Evolutionary conservation across 2,329 filamentous ascomycete species (phyloP), one percentile per base, ranked within the genome.

Genomic region (Diplodia seriata): DNA sequence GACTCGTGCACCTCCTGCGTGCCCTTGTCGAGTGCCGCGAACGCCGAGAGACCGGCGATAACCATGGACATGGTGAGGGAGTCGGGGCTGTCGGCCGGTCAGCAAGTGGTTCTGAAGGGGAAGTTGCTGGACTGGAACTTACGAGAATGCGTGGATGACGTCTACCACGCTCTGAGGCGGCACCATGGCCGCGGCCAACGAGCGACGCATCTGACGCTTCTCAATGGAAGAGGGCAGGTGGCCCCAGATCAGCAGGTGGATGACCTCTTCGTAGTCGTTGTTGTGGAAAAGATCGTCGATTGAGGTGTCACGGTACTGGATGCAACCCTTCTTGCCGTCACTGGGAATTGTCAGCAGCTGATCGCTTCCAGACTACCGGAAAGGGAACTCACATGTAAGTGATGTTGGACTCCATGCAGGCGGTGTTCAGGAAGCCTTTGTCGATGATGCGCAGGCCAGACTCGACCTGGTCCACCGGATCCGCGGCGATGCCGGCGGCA

Each of bases 221-320:
- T 85, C 82, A 12, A 80, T 67, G 33, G 72, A 70, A 0, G 81
- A 83, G 1, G 84, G 84, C 53, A 85, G 79, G 67, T 85, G 80
- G 20, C 84, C 84, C 70, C 85, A 86, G 68, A 86, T 81, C 67
- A 86, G 81, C 36, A 86, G 78, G 71, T 81, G 85, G 0, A 82
- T 81, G 1, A 80, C 78, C 72, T 86, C 84, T 20, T 85, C 78
- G 71, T 85, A 86, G 70, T 81, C 81, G 71, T 82, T 82, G 73
- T 81, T 74, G 74, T 79, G 15, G 36, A 43, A 49, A 2, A 62
- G 38, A 12, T 62, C 26, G n/a, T 61, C 66, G 29, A 62, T 68
- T 11, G 40, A 20, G 14, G 23, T 18, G 18, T 29, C 54, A 5
- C 54, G 54, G 54, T 57, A 57, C 54, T 57, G 54, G 54, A 57